Conservation (phyloP, 352 stramenopile species). For the Phytophthora boehmeriae region DNA sequence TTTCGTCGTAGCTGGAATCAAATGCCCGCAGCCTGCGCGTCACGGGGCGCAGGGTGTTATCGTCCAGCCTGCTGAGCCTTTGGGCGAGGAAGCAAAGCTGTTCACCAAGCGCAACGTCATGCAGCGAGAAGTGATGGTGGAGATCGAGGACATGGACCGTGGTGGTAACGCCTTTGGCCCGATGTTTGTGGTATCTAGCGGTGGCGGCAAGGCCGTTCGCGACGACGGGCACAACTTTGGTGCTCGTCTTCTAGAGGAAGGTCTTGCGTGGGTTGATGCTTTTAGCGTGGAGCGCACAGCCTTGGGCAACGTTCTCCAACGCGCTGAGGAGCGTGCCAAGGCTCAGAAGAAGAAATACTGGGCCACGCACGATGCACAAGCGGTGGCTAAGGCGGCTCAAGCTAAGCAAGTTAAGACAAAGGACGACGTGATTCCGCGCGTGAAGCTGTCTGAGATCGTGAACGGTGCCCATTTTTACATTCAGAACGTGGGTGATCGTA, state of each 20-base stretch:
- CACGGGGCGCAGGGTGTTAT: slow-evolving; percentile 92
- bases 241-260: slow-evolving; percentile 91
- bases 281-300: slow-evolving; percentile 94
- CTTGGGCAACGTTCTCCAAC: slow-evolving; percentile 70
- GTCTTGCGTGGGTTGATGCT: slow-evolving; percentile 92
- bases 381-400: slow-evolving; percentile 51
- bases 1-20: slow-evolving; percentile 91
- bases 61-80: slow-evolving; percentile 82
- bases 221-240: slow-evolving; percentile 89
- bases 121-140: slow-evolving; percentile 92
- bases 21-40: slow-evolving; percentile 84
- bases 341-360: slow-evolving; percentile 95
- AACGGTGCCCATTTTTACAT: slow-evolving; percentile 95
- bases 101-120: slow-evolving; percentile 90
- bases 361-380: slow-evolving; percentile 83
- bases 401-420: slow-evolving; percentile 53
- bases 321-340: slow-evolving; percentile 89
- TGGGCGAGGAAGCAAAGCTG: slow-evolving; percentile 88
- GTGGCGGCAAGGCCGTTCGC: slow-evolving; percentile 39
- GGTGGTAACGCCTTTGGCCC: slow-evolving; percentile 91
- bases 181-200: slow-evolving; percentile 65
- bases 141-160: slow-evolving; percentile 94
- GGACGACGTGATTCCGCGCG: slow-evolving; percentile 69
- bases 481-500: slow-evolving; percentile 89
- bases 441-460: slow-evolving; percentile 95